These are phyloP conservation scores for Colletotrichum paranaense DNA, from an alignment of 2,329 filamentous ascomycete genomes.

Conservation along the genomic window DNA sequence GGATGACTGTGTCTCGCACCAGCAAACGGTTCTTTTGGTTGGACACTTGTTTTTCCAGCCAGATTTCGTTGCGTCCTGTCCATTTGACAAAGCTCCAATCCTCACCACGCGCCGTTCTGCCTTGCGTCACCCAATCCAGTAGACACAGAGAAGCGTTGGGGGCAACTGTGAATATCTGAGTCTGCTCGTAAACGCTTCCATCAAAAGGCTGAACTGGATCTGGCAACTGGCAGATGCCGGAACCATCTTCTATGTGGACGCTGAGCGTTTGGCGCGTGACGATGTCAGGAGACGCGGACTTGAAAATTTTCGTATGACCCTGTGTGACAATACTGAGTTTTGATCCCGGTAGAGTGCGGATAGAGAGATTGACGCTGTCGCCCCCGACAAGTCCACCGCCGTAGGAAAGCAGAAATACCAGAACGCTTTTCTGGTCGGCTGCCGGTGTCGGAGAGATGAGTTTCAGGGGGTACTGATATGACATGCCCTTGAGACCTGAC, in stretches of 20 bases:
- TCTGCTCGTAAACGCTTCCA: constrained; percentile 85
- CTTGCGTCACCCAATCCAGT: constrained; percentile 94
- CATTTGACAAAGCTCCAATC: constrained; percentile 87
- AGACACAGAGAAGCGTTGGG: constrained; percentile 76
- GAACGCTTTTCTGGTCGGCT: constrained; percentile 72
- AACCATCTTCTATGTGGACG: constrained; percentile 61
- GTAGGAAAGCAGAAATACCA: constrained; percentile 93
- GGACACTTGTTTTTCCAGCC: constrained; percentile 54
- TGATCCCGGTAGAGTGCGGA: constrained; percentile 73
- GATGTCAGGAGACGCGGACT: constrained; percentile 69
- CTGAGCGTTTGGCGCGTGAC: constrained; percentile 69
- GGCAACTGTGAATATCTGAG: constrained; percentile 78
- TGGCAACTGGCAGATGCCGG: constrained; percentile 76
- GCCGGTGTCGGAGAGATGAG: constrained; percentile 83
- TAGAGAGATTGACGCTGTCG: constrained; percentile 80
- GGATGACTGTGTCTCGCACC: constrained; percentile 85
- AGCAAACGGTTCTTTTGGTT: constrained; percentile 69
- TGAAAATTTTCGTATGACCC: constrained; percentile 97
- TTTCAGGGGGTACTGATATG: constrained; percentile 95
- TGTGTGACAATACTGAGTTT: constrained; percentile 76
- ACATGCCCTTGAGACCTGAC: constrained; percentile 78
- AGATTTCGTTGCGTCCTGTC: constrained; percentile 90
- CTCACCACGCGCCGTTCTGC: constrained; percentile 85
- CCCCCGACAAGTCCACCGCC: constrained; percentile 93
- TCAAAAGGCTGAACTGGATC: constrained; percentile 95